These are phyloP conservation scores for Tripterygium wilfordii DNA, from an alignment of 177 flowering plant species.

Conservation along the genomic window DNA sequence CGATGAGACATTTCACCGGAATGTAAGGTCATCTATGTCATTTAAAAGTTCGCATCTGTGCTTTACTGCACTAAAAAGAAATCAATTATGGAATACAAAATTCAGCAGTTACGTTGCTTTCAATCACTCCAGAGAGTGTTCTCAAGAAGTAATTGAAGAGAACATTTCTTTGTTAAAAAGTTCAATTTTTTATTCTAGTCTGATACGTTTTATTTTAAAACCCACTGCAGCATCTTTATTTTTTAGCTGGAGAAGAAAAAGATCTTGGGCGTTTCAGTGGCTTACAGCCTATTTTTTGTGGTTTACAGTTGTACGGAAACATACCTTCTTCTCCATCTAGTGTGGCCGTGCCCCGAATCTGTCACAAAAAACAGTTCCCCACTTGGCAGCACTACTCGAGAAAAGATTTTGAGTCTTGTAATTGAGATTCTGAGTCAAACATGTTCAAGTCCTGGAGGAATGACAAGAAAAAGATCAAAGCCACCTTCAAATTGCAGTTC, in stretches of 20 bases:
- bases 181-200: not conserved
- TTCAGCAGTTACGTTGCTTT: not conserved
- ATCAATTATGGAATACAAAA: not conserved
- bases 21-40: conserved; percentile 3
- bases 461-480: conserved; percentile 44
- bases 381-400: no score
- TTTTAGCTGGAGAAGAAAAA: no score
- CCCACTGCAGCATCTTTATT: not conserved
- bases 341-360: no score
- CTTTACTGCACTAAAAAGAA: conserved; percentile 14
- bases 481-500: conserved; percentile 37
- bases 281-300: not conserved
- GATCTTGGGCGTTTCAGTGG: no score
- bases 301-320: not conserved
- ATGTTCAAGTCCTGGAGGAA: conserved; percentile 44
- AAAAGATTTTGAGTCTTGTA: not conserved
- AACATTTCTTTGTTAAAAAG: not conserved
- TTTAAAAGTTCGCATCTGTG: conserved; percentile 5
- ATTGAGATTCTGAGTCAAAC: conserved; percentile 9
- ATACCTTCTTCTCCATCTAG: no score
- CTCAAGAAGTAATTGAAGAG: not conserved
- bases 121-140: not conserved
- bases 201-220: not conserved
- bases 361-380: no score
- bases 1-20: no score